Evolutionary conservation across 805 yeast genomes (phyloP).

Genomic region (Kazachstania africana): DNA sequence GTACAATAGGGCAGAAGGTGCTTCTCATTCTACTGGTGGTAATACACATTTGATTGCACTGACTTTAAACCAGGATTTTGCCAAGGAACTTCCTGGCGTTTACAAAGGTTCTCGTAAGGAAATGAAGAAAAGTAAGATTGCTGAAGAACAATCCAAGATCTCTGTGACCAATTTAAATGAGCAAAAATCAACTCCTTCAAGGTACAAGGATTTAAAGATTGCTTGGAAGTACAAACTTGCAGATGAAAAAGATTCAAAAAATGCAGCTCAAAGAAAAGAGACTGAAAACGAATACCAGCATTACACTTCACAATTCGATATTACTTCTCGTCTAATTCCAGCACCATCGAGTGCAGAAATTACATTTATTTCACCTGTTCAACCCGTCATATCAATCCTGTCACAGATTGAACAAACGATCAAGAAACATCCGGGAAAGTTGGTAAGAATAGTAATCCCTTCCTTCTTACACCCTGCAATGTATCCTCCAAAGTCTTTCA

Average conservation of each 20-base stretch:
- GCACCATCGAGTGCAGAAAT: constrained; percentile 53
- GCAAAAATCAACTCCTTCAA: constrained; percentile 11
- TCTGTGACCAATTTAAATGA: constrained; percentile 57
- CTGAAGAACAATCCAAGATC: constrained; percentile 46
- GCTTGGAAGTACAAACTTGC: constrained; percentile 86
- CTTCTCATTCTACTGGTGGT: constrained; percentile 15
- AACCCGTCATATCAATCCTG: constrained; percentile 19
- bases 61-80: constrained; percentile 49
- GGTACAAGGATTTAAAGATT: constrained; percentile 51
- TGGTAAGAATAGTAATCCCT: constrained; percentile 63
- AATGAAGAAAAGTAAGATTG: constrained; percentile 46
- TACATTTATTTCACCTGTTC: constrained; percentile 36
- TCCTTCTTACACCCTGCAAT: constrained; percentile 68
- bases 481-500: constrained; percentile 41
- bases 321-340: constrained; percentile 59
- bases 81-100: constrained; percentile 62
- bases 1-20: constrained; percentile 46
- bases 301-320: constrained; percentile 61
- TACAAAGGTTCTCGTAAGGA: constrained; percentile 61
- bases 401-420: constrained; percentile 36
- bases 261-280: constrained; percentile 9
- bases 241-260: constrained; percentile 15
- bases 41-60: constrained; percentile 55
- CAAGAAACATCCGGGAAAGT: constrained; percentile 31
- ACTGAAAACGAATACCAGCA: constrained; percentile 31